These are phyloP conservation scores for Xylaria grammica DNA, from an alignment of 495 filamentous ascomycete species.

Conservation along the genomic window DNA sequence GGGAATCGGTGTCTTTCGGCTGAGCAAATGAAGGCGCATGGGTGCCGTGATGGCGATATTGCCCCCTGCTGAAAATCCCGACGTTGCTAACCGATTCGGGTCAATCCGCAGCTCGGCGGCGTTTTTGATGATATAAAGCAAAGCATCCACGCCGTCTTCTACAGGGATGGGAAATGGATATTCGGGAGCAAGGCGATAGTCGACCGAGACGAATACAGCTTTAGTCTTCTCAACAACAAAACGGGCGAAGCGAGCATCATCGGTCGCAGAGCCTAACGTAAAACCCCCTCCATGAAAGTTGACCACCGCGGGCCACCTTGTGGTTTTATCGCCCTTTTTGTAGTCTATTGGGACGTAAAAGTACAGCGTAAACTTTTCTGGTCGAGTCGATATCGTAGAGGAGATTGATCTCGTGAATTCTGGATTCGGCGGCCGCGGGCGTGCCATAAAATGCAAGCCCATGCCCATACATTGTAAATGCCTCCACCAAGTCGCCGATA, in stretches of 20 bases:
- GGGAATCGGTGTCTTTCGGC: conserved; percentile 29
- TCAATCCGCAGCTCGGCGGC: conserved; percentile 56
- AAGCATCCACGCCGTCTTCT: conserved; percentile 74
- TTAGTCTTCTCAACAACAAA: conserved; percentile 55
- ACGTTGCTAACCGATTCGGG: conserved; percentile 63
- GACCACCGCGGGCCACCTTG: conserved; percentile 65
- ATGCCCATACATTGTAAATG: conserved; percentile 80
- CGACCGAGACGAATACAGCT: conserved; percentile 70
- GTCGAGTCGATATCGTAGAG: conserved; percentile 59
- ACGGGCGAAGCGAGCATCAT: conserved; percentile 73
- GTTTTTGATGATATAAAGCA: conserved; percentile 67
- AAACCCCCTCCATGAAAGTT: conserved; percentile 85
- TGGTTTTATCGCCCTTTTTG: conserved; percentile 51
- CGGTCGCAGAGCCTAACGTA: conserved; percentile 70
- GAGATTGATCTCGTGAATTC: conserved; percentile 68
- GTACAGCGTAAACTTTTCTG: conserved; percentile 67
- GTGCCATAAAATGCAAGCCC: conserved; percentile 71
- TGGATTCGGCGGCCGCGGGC: conserved; percentile 69
- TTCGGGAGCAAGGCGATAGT: conserved; percentile 80
- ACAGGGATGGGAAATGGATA: conserved; percentile 77
- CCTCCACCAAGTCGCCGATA: conserved; percentile 78
- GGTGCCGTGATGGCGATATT: conserved; percentile 86
- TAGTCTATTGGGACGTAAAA: conserved; percentile 81
- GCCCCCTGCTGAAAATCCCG: conserved; percentile 86
- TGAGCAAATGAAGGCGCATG: conserved; percentile 59